phyloP scores from a whole-genome alignment of 1,284 basidiomycete genomes.

The Ceratobasidium sp. region DNA sequence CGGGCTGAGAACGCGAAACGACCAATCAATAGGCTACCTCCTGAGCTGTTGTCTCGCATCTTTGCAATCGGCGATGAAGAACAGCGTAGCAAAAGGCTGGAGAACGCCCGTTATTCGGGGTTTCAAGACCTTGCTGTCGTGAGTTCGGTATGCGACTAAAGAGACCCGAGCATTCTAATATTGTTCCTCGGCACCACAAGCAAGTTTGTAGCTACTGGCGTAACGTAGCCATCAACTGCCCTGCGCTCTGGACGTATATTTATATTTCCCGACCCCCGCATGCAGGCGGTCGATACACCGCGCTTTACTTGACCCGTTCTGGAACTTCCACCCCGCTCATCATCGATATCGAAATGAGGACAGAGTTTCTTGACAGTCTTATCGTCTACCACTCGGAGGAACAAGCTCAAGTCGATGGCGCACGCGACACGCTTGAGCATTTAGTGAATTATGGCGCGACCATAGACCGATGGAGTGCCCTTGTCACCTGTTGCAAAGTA shows the following conservation, averaged over 20 bases:
- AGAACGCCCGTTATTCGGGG: background rate
- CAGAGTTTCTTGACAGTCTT: background rate
- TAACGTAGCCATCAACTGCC: conserved; percentile 14
- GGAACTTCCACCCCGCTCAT: background rate
- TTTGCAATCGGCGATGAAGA: conserved; percentile 25
- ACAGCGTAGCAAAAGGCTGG: conserved; percentile 7
- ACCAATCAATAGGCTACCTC: conserved; percentile 23
- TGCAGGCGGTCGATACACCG: background rate
- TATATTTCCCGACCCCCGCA: conserved; percentile 2
- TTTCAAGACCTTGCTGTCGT: conserved; percentile 14
- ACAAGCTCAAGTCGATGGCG: background rate
- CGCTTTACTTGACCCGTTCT: conserved; percentile 2
- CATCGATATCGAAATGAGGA: conserved; percentile 22
- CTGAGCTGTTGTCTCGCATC: conserved; percentile 13
- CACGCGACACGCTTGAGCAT: background rate
- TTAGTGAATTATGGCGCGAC: background rate
- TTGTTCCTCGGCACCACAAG: background rate
- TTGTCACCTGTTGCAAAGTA: background rate
- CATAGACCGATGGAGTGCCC: conserved; percentile 8
- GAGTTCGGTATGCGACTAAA: background rate
- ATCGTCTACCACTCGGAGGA: background rate
- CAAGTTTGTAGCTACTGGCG: conserved; percentile 25
- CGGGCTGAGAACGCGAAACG: background rate
- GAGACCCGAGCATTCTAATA: background rate
- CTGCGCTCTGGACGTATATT: conserved; percentile 29